Evolutionary conservation across 257 asterid genomes (phyloP), one percentile per base, ranked within the genome.

Genomic region (Marsdenia floribunda): DNA sequence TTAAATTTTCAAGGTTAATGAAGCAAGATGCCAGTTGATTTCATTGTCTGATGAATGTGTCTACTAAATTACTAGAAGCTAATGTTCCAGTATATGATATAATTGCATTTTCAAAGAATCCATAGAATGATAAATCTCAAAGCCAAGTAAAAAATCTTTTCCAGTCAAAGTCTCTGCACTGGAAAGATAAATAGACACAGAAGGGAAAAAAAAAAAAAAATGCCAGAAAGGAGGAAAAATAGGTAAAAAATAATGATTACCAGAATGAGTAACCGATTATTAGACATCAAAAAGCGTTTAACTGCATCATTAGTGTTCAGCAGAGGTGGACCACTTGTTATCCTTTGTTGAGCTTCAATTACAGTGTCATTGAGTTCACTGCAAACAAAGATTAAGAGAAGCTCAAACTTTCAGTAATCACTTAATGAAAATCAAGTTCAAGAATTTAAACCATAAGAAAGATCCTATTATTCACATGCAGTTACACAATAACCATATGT

Each of bases 311-410:
- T 71, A 80, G 82, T 66, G 58, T 79, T 79, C 73, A 94, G 91
- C 35, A 49, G 88, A 19, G 99, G 97, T 1, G 96, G 96, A 82
- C 58, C 85, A 83, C 81, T 85, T 83, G 88, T 89, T 75, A 85
- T 90, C 81, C 99, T 86, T 84, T 85, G 90, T 78, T 92, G 96
- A 73, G 97, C 97, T 82, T 91, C 97, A 68, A 94, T 87, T 78
- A 90, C 96, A 69, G 99, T 92, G 77, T 90, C 97, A 80, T 94
- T 92, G 75, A 94, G 86, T 83, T 93, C 97, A 73, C 98, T 93
- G 95, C 91, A 81, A 82, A 53, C 47, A 76, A 10, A 58, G 76
- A 33, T 69, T 37, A 14, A 79, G 55, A 29, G n/a, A 68, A 33
- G 16, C 50, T 47, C 46, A 60, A 70, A 10, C n/a, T 68, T 44